Evolutionary conservation across 2,329 filamentous ascomycete species (phyloP).

Genomic region (Botrytis galanthina): DNA sequence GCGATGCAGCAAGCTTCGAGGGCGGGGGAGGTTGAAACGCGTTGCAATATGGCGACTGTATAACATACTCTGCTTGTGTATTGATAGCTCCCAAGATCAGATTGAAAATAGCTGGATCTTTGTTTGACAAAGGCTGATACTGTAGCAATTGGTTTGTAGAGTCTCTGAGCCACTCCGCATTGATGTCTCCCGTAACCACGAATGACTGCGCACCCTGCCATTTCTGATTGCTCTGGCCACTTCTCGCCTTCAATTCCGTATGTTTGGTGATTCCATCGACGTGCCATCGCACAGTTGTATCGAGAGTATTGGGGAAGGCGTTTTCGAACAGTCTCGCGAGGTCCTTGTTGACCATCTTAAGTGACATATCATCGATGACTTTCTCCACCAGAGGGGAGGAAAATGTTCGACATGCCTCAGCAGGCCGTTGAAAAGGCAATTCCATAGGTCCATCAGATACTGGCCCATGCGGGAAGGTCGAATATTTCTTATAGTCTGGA

Average conservation of each 20-base stretch:
- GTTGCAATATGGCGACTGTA: slow-evolving; percentile 94
- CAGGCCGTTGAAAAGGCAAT: slow-evolving; percentile 84
- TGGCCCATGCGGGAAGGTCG: slow-evolving; percentile 57
- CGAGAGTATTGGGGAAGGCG: slow-evolving; percentile 78
- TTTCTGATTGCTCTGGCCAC: slow-evolving; percentile 52
- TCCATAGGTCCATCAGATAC: slow-evolving; percentile 74
- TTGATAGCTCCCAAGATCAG: slow-evolving; percentile 92
- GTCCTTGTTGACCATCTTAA: slow-evolving; percentile 78
- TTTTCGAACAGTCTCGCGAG: slow-evolving; percentile 93
- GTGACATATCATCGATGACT: slow-evolving; percentile 79
- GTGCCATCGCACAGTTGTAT: slow-evolving; percentile 72
- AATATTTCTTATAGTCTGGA: slow-evolving; percentile 40
- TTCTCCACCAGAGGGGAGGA: slow-evolving; percentile 81
- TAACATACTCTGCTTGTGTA: slow-evolving; percentile 92
- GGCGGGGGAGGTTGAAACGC: slow-evolving; percentile 94
- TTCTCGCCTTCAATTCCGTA: slow-evolving; percentile 42
- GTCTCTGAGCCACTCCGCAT: slow-evolving; percentile 88
- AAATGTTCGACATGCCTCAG: slow-evolving; percentile 81
- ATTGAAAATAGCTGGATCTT: slow-evolving; percentile 73
- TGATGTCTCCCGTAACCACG: slow-evolving; percentile 89
- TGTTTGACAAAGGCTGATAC: slow-evolving; percentile 81
- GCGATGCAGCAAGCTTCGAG: slow-evolving; percentile 66
- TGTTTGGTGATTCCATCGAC: slow-evolving; percentile 49
- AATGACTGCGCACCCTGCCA: slow-evolving; percentile 90
- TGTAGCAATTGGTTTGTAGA: slow-evolving; percentile 91